These are phyloP conservation scores for Globisporangium uncinulatum DNA, from an alignment of 352 stramenopile genomes.

Conservation along the genomic window DNA sequence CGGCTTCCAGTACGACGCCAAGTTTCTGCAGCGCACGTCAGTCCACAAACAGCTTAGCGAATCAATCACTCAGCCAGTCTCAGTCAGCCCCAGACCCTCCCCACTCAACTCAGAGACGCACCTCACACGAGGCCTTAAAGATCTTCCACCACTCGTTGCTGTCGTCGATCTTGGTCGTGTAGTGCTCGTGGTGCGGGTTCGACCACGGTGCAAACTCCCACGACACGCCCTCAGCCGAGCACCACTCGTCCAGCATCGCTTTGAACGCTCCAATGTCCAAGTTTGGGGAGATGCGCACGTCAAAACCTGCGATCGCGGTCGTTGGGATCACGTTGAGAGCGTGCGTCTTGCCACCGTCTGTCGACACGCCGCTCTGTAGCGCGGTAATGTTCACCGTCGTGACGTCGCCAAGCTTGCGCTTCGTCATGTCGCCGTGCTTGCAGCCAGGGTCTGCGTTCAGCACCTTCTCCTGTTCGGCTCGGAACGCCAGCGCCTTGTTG, in stretches of 20 bases:
- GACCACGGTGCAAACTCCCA: constrained; percentile 53
- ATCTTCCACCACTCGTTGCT: constrained; percentile 35
- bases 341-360: constrained; percentile 73
- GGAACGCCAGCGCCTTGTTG: constrained; percentile 86
- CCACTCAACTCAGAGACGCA: background rate
- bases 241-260: constrained; percentile 88
- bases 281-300: constrained; percentile 90
- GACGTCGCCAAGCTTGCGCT: constrained; percentile 90
- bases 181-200: constrained; percentile 43
- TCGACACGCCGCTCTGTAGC: constrained; percentile 81
- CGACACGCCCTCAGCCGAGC: constrained; percentile 60
- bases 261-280: constrained; percentile 76
- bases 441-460: constrained; percentile 75
- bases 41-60: background rate
- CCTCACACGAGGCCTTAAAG: constrained; percentile 32
- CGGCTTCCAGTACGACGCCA: constrained; percentile 51
- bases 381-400: constrained; percentile 93
- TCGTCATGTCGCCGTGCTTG: constrained; percentile 90
- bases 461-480: constrained; percentile 80
- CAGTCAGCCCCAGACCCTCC: background rate
- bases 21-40: constrained; percentile 21
- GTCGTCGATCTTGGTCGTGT: constrained; percentile 42
- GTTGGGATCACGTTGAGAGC: constrained; percentile 93
- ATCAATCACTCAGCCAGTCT: background rate
- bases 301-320: constrained; percentile 82